Percentiles rank a stretch among this genome's conserved stretches.
phyloP scores from a whole-genome alignment of 73 alveolate species.

The Breviolum minutum region DNA sequence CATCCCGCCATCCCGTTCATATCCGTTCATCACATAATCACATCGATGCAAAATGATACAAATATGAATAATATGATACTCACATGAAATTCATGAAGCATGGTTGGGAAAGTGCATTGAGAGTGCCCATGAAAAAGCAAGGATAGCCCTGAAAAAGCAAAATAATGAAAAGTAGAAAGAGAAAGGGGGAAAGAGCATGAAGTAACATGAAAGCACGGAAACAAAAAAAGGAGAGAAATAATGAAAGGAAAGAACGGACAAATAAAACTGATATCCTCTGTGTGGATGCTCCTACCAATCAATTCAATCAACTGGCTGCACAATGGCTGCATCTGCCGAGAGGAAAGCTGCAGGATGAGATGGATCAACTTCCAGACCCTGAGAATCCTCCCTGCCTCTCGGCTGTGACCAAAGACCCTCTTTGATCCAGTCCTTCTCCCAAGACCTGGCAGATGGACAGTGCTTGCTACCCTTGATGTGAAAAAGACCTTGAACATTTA shows the following conservation, averaged over 20 bases:
- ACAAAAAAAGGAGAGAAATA: no score
- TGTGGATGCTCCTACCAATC: no score
- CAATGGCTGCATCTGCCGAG: no score
- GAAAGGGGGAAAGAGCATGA: no score
- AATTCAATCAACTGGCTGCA: no score
- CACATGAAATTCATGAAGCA: background rate
- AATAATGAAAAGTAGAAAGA: no score
- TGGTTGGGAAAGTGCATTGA: background rate
- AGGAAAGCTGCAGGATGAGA: background rate
- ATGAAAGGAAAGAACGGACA: no score
- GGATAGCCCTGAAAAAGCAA: no score
- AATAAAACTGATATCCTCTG: no score
- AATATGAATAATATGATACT: background rate
- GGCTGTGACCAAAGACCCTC: constrained; percentile 91
- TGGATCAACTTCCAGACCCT: background rate
- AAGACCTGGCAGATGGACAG: constrained; percentile 17
- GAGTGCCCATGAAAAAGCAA: background rate
- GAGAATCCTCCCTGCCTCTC: background rate
- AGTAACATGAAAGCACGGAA: no score
- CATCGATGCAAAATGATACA: background rate
- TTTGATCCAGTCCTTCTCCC: constrained; percentile 71
- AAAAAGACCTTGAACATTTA: background rate
- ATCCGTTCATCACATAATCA: background rate
- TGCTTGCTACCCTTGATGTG: background rate
- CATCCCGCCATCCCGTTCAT: background rate